These are phyloP conservation scores for Phytophthora constricta DNA, from an alignment of 352 stramenopile genomes.

Conservation along the genomic window DNA sequence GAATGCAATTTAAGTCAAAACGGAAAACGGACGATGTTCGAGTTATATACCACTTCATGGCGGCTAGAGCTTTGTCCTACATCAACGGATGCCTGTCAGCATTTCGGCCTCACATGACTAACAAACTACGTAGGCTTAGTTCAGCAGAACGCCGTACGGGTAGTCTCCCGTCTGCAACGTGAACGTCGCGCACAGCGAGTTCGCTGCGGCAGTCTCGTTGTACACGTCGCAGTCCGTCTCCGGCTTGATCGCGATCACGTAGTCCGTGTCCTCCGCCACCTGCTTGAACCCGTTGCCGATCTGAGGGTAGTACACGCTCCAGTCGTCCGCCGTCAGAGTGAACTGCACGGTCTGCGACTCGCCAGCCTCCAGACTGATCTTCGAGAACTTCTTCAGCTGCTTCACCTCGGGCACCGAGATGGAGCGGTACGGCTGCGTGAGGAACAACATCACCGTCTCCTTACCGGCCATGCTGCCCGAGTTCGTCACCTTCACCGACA, in stretches of 20 bases:
- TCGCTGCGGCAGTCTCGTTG: constrained; percentile 20
- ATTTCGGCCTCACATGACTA: too few species aligned
- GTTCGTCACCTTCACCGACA: constrained; percentile 66
- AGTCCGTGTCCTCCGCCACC: constrained; percentile 58
- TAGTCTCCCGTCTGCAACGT: constrained; percentile 21
- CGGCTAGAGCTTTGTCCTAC: too few species aligned
- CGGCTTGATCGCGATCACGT: constrained; percentile 58
- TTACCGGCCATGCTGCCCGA: constrained; percentile 49
- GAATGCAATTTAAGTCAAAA: too few species aligned
- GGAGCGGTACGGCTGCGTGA: constrained; percentile 52
- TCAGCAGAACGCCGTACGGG: constrained; percentile 9
- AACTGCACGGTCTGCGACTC: constrained; percentile 33
- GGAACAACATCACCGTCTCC: constrained; percentile 73
- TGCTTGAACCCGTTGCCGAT: constrained; percentile 50
- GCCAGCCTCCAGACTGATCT: constrained; percentile 54
- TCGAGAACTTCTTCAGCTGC: constrained; percentile 70
- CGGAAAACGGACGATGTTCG: background rate
- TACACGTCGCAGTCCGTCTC: constrained; percentile 69
- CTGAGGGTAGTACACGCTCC: constrained; percentile 54
- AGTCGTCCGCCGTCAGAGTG: constrained; percentile 44
- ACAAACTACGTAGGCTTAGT: too few species aligned
- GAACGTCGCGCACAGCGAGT: constrained; percentile 46
- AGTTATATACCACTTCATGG: too few species aligned
- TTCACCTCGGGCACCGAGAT: constrained; percentile 68
- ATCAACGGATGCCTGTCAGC: too few species aligned